These are phyloP conservation scores for Synchytrium microbalum DNA, from an alignment of 371 early-diverging fungal species.

Conservation along the genomic window DNA sequence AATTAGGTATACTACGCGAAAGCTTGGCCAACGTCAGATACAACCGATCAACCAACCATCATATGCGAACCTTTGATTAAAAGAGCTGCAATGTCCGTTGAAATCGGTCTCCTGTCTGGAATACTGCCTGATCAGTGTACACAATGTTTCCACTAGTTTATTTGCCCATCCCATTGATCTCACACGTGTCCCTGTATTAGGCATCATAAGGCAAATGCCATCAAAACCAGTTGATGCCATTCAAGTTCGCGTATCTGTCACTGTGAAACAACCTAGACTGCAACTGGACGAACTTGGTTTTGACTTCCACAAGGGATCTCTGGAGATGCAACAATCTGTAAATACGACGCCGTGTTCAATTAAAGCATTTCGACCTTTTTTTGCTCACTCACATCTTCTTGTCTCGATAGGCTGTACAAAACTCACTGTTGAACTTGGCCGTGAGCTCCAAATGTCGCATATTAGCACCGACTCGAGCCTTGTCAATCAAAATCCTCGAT, in stretches of 20 bases:
- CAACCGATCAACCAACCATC: background rate
- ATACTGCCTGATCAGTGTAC: background rate
- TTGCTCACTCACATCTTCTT: too few species aligned
- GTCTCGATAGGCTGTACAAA: background rate
- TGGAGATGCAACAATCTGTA: background rate
- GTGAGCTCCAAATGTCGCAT: background rate
- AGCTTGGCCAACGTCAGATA: background rate
- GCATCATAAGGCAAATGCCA: background rate
- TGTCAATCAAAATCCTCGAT: background rate
- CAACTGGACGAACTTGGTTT: background rate
- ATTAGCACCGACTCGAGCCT: background rate
- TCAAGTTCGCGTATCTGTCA: background rate
- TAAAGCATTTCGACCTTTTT: too few species aligned
- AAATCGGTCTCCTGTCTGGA: background rate
- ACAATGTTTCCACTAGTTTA: too few species aligned
- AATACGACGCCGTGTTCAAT: too few species aligned
- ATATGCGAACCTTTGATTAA: background rate
- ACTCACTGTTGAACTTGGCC: background rate
- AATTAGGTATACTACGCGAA: background rate
- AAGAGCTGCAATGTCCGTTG: background rate
- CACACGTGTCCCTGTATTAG: too few species aligned
- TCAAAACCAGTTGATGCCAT: background rate
- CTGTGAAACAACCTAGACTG: background rate
- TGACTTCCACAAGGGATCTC: background rate
- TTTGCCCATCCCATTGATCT: too few species aligned